Evolutionary conservation across 805 yeast species (phyloP).

Genomic region (Candida gorgasii): DNA sequence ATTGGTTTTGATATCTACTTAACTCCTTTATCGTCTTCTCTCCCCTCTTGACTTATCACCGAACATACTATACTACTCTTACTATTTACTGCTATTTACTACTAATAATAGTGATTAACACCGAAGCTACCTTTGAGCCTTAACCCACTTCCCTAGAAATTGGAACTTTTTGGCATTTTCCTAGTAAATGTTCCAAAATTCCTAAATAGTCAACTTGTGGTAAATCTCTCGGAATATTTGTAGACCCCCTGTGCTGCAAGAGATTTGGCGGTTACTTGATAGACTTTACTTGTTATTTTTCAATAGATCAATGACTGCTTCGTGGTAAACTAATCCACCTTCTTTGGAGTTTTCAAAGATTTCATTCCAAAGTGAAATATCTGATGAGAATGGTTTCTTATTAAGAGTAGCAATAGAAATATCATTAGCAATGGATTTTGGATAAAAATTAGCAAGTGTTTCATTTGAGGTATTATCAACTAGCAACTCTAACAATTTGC

Average conservation of each 20-base stretch:
- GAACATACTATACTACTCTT: conserved; percentile 72
- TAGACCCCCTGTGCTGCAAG: too few relatives aligned
- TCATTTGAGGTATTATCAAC: conserved; percentile 94
- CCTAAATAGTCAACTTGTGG: background rate
- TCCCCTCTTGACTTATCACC: conserved; percentile 50
- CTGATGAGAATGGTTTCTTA: conserved; percentile 93
- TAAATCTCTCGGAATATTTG: background rate
- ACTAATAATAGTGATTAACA: too few relatives aligned
- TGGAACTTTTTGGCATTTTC: conserved; percentile 43
- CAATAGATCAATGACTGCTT: conserved; percentile 87
- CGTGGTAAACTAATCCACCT: conserved; percentile 87
- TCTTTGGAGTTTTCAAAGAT: conserved; percentile 59
- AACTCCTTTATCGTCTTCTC: conserved; percentile 42
- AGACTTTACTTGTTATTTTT: too few relatives aligned
- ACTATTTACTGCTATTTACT: conserved; percentile 51
- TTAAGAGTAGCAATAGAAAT: conserved; percentile 97
- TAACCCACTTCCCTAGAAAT: conserved; percentile 31
- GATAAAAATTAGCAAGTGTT: conserved; percentile 73
- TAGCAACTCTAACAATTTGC: too few relatives aligned
- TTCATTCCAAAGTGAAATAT: conserved; percentile 70
- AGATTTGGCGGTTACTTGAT: too few relatives aligned
- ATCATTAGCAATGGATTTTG: conserved; percentile 70
- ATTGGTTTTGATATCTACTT: conserved; percentile 59
- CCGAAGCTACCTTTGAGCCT: too few relatives aligned
- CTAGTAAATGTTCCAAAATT: conserved; percentile 41